A percentile compares a stretch with the other conserved stretches of the same genome.
Conservation (phyloP, 2,329 filamentous ascomycete species). For the Laburnicola sp. region DNA sequence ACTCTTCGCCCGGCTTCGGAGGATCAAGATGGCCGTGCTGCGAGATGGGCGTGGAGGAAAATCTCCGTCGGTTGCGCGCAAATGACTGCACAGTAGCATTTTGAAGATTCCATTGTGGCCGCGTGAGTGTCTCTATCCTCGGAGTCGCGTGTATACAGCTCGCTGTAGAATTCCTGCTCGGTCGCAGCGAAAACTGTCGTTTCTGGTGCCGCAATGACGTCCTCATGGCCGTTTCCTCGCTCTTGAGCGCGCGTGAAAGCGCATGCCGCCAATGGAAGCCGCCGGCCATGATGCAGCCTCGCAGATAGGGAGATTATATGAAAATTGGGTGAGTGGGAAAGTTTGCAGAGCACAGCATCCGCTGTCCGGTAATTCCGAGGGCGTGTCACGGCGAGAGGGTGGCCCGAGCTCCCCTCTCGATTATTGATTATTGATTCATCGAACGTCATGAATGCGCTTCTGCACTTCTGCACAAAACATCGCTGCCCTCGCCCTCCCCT, state of each 20-base stretch:
- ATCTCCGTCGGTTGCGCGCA: slow-evolving; percentile 50
- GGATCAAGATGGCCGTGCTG: slow-evolving; percentile 79
- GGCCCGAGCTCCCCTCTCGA: too few relatives aligned
- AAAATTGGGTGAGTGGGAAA: slow-evolving; percentile 15
- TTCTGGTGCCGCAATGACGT: slow-evolving; percentile 6
- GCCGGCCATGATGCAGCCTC: slow-evolving; percentile 12
- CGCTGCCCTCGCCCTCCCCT: slow-evolving; percentile 9
- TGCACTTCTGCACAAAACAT: slow-evolving; percentile 10
- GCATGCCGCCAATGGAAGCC: slow-evolving; percentile 6
- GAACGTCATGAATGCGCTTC: slow-evolving; percentile 18
- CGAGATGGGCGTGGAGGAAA: slow-evolving; percentile 65
- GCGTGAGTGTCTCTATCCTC: background rate
- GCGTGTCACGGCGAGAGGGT: background rate
- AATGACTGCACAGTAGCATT: background rate
- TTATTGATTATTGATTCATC: too few relatives aligned
- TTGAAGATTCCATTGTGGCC: background rate
- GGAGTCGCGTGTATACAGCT: slow-evolving; percentile 13
- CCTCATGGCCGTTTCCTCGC: background rate
- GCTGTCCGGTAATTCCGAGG: background rate
- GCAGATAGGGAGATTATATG: background rate
- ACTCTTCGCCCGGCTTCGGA: slow-evolving; percentile 93
- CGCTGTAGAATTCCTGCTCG: too few relatives aligned
- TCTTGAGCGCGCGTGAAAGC: slow-evolving; percentile 11
- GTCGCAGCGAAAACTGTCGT: slow-evolving; percentile 20
- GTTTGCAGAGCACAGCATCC: slow-evolving; percentile 7